Percentiles rank a stretch among this genome's conserved stretches.
Conservation (phyloP, 2,329 filamentous ascomycete genomes). For the Amesomyces nigricolor region DNA sequence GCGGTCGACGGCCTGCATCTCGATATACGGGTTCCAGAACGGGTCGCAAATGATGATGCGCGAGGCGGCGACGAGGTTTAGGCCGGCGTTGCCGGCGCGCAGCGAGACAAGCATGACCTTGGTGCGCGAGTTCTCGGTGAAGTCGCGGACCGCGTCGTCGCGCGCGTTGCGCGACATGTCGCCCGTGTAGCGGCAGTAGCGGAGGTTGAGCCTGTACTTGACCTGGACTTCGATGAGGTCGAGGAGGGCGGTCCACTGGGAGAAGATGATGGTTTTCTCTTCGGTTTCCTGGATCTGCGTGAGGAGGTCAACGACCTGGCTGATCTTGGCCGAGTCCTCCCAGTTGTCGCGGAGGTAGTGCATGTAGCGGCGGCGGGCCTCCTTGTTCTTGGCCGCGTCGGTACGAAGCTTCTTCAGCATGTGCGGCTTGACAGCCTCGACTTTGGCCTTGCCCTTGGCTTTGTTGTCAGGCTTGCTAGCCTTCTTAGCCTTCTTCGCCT, state of each 20-base stretch:
- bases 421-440: constrained; percentile 34
- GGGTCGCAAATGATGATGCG: constrained; percentile 88
- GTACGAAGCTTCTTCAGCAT: constrained; percentile 51
- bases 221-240: constrained; percentile 73
- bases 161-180: constrained; percentile 63
- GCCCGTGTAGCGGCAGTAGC: constrained; percentile 69
- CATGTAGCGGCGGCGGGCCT: constrained; percentile 64
- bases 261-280: constrained; percentile 78
- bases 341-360: constrained; percentile 62
- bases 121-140: constrained; percentile 52
- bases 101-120: constrained; percentile 72
- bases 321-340: constrained; percentile 69
- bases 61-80: constrained; percentile 78
- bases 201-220: constrained; percentile 43
- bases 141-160: constrained; percentile 61
- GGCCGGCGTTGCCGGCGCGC: constrained; percentile 76
- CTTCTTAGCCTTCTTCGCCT: constrained; percentile 31
- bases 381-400: constrained; percentile 57
- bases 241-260: constrained; percentile 72
- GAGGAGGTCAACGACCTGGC: constrained; percentile 62
- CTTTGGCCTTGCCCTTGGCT: constrained; percentile 42
- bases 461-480: constrained; percentile 35
- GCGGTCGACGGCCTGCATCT: constrained; percentile 87
- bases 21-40: constrained; percentile 91
- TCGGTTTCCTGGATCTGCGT: constrained; percentile 41